Evolutionary conservation across 345 rosid genomes (phyloP).

Genomic region (Punica granatum): DNA sequence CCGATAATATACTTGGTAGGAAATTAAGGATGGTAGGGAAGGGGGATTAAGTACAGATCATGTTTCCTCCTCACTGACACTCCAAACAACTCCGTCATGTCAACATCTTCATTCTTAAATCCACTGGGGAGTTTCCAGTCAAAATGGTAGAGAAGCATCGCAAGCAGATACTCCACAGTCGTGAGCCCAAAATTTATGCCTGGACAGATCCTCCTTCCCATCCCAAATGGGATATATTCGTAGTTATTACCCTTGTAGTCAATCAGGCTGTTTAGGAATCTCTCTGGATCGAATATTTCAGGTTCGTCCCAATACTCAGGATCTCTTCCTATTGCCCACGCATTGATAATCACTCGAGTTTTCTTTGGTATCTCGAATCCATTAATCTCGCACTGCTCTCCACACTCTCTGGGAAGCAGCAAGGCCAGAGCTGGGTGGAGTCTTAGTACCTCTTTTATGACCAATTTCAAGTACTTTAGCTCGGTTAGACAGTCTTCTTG

Average conservation of each 20-base stretch:
- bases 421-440: constrained; percentile 21
- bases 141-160: constrained; percentile 22
- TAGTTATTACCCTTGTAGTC: constrained; percentile 20
- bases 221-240: constrained; percentile 23
- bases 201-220: constrained; percentile 26
- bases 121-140: constrained; percentile 20
- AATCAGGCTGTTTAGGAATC: constrained; percentile 12
- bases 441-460: constrained; percentile 29
- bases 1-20: no score
- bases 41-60: constrained; percentile 4
- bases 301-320: constrained; percentile 19
- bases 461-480: constrained; percentile 13
- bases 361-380: constrained; percentile 22
- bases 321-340: constrained; percentile 27
- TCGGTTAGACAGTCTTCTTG: constrained; percentile 9
- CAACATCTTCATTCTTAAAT: constrained; percentile 11
- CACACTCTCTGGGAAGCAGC: constrained; percentile 20
- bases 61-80: constrained; percentile 3
- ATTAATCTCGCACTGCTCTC: constrained; percentile 13
- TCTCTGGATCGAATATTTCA: constrained; percentile 22
- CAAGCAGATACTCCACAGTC: constrained; percentile 15
- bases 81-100: constrained; percentile 8
- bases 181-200: constrained; percentile 16
- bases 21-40: neutral
- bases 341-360: constrained; percentile 20